Evolutionary conservation across 2,329 filamentous ascomycete genomes (phyloP).

Genomic region (Sarocladiaceae sp.): DNA sequence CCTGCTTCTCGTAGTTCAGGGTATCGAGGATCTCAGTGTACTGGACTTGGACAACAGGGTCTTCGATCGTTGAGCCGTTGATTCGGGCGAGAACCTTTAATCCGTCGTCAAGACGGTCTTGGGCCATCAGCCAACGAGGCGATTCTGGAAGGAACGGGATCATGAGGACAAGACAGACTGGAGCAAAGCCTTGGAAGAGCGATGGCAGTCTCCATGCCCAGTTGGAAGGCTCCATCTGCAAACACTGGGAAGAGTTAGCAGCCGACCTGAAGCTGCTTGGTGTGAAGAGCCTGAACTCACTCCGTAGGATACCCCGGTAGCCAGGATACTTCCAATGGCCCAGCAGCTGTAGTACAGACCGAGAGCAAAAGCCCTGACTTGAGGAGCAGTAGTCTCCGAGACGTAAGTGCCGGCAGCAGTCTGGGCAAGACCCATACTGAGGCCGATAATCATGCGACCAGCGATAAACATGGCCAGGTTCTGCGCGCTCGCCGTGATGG

Average conservation of each 20-base stretch:
- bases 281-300: constrained; percentile 18
- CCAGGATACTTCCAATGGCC: constrained; percentile 17
- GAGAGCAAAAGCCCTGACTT: constrained; percentile 11
- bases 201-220: constrained; percentile 27
- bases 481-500: constrained; percentile 40
- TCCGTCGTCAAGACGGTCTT: constrained; percentile 15
- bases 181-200: constrained; percentile 18
- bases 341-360: constrained; percentile 20
- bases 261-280: too few relatives aligned
- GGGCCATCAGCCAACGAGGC: constrained; percentile 24
- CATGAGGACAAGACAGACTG: constrained; percentile 15
- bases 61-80: not conserved
- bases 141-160: constrained; percentile 22
- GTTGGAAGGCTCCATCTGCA: too few relatives aligned
- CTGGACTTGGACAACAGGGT: constrained; percentile 11
- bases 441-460: constrained; percentile 39
- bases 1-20: constrained; percentile 9
- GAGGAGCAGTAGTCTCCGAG: constrained; percentile 38
- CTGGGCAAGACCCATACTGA: constrained; percentile 36
- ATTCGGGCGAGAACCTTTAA: constrained; percentile 12
- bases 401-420: constrained; percentile 42
- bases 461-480: constrained; percentile 38
- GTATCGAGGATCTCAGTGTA: constrained; percentile 12
- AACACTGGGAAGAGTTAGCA: too few relatives aligned
- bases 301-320: constrained; percentile 18